These are phyloP conservation scores for Brachypodium distachyon DNA, from an alignment of 202 grass and related monocot species.

Conservation along the genomic window DNA sequence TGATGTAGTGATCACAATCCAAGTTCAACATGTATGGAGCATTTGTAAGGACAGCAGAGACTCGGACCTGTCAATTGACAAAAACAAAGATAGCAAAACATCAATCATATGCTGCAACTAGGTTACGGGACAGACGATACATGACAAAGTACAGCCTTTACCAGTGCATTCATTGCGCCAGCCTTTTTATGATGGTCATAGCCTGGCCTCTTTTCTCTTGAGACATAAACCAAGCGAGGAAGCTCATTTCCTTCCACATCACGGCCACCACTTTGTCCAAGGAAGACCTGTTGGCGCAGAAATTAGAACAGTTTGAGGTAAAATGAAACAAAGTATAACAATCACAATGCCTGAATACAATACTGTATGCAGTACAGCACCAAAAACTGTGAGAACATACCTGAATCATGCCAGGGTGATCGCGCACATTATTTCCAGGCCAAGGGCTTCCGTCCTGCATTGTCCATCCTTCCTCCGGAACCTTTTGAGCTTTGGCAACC, in stretches of 20 bases:
- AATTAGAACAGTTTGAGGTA: background rate
- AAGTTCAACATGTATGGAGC: conserved; percentile 84
- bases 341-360: background rate
- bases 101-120: conserved; percentile 1
- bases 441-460: conserved; percentile 99
- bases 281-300: conserved; percentile 56
- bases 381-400: conserved; percentile 34
- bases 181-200: conserved; percentile 95
- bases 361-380: background rate
- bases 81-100: conserved; percentile 20
- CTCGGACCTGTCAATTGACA: conserved; percentile 66
- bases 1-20: conserved; percentile 96
- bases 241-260: conserved; percentile 86
- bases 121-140: background rate
- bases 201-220: conserved; percentile 88
- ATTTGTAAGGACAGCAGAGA: conserved; percentile 84
- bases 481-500: conserved; percentile 97
- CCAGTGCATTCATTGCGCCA: conserved; percentile 89
- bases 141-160: conserved; percentile 26
- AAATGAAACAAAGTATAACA: background rate
- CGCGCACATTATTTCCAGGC: conserved; percentile 96
- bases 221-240: conserved; percentile 78
- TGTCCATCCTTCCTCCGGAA: conserved; percentile 99
- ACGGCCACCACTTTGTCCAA: conserved; percentile 87
- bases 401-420: conserved; percentile 99